phyloP scores from a whole-genome alignment of 2,329 filamentous ascomycete genomes.

The Pseudocercospora ulei region DNA sequence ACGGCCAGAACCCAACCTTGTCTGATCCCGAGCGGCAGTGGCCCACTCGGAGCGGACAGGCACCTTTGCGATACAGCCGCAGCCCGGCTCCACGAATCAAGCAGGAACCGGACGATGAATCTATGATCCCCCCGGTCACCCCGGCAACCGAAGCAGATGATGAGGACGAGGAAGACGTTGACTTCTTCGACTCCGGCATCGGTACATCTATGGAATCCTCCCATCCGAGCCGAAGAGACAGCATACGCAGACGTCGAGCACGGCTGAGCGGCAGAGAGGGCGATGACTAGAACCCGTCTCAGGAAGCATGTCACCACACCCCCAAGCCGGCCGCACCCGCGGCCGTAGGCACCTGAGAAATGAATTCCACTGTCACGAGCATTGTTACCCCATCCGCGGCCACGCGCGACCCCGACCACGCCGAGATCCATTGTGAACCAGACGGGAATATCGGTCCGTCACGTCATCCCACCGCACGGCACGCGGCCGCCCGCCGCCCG shows the following conservation, averaged over 20 bases:
- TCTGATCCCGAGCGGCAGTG: constrained; percentile 44
- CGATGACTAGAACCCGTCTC: constrained; percentile 10
- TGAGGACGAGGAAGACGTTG: constrained; percentile 41
- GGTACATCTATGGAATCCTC: constrained; percentile 43
- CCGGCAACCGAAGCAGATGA: constrained; percentile 34
- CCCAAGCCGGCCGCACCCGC: constrained; percentile 8
- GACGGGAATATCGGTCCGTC: too few relatives aligned
- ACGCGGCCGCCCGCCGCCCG: too few relatives aligned
- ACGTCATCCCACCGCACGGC: too few relatives aligned
- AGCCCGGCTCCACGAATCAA: constrained; percentile 24
- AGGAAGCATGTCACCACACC: constrained; percentile 12
- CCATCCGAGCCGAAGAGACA: constrained; percentile 27
- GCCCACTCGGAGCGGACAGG: constrained; percentile 41
- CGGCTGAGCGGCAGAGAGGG: constrained; percentile 15
- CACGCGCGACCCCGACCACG: too few relatives aligned
- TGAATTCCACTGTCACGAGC: too few relatives aligned
- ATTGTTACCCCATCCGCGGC: too few relatives aligned
- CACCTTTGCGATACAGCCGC: constrained; percentile 34
- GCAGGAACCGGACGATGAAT: constrained; percentile 27
- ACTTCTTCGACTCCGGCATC: constrained; percentile 41
- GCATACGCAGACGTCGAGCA: constrained; percentile 27
- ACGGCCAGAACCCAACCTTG: constrained; percentile 24
- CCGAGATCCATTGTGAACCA: too few relatives aligned
- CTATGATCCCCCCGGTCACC: constrained; percentile 18
- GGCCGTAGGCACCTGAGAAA: too few relatives aligned